Percentiles rank a stretch among this genome's conserved stretches.
Conservation (phyloP, 139 green algal genomes). For the Micractinium sp. region DNA sequence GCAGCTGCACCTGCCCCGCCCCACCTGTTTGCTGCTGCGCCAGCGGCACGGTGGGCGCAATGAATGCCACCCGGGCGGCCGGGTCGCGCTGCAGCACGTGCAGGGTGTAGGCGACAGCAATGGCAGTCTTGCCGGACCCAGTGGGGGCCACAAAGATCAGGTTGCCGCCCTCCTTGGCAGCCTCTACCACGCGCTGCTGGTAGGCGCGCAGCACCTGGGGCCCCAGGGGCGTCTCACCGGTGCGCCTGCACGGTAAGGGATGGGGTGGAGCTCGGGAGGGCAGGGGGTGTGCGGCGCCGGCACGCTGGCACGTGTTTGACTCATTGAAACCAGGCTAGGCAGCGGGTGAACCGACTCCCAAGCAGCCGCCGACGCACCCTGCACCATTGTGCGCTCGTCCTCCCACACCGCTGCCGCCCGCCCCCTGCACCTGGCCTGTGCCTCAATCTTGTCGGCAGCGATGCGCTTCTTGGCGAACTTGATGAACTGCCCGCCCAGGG, state of each 20-base stretch:
- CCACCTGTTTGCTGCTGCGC: constrained; percentile 34
- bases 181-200: constrained; percentile 1
- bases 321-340: neutral
- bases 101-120: constrained; percentile 16
- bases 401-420: neutral
- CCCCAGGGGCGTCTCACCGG: neutral
- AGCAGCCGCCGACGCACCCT: neutral
- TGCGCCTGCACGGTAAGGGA: neutral
- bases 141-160: neutral
- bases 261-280: neutral
- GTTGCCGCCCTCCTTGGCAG: neutral
- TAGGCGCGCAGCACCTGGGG: neutral
- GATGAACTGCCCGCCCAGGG: constrained; percentile 17
- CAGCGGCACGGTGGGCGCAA: constrained; percentile 31
- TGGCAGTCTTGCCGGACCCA: constrained; percentile 32
- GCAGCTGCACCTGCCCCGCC: neutral
- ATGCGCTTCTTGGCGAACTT: neutral
- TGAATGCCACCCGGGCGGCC: constrained; percentile 19
- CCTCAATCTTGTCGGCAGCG: neutral
- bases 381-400: no score
- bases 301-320: neutral
- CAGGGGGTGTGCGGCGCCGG: neutral
- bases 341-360: neutral
- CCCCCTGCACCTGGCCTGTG: neutral
- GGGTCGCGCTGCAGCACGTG: neutral